These are phyloP conservation scores for Cyberlindnera euphorbiiphila DNA, from an alignment of 805 yeast species.

Conservation along the genomic window DNA sequence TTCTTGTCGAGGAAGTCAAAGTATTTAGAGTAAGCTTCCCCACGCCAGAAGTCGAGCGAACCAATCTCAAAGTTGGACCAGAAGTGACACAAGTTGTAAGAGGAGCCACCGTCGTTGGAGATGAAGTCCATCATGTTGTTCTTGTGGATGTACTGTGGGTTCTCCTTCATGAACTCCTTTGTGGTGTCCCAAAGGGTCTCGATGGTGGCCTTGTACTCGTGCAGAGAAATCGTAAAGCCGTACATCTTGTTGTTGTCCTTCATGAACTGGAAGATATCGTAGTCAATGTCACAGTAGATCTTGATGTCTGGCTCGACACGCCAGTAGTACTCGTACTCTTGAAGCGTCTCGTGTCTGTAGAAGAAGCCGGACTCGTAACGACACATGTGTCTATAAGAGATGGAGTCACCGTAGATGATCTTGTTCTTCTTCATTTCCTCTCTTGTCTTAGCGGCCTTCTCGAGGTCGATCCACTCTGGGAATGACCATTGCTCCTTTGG, in stretches of 20 bases:
- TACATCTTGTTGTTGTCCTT: conserved; percentile 51
- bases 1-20: conserved; percentile 59
- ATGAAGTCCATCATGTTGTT: conserved; percentile 62
- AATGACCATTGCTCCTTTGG: conserved; percentile 64
- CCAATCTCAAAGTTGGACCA: conserved; percentile 83
- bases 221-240: conserved; percentile 67
- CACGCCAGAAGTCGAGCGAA: conserved; percentile 65
- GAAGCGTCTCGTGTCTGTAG: conserved; percentile 57
- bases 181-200: conserved; percentile 60
- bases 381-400: conserved; percentile 70
- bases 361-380: conserved; percentile 52
- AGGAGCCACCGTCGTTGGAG: conserved; percentile 59
- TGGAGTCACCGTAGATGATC: conserved; percentile 56
- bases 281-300: conserved; percentile 57
- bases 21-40: conserved; percentile 53
- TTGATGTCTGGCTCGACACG: conserved; percentile 70
- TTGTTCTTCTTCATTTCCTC: conserved; percentile 39
- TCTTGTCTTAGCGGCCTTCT: conserved; percentile 43
- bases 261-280: conserved; percentile 65
- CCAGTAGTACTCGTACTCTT: conserved; percentile 69
- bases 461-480: conserved; percentile 61
- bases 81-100: conserved; percentile 75
- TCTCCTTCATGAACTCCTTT: conserved; percentile 40
- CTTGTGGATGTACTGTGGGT: conserved; percentile 39
- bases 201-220: conserved; percentile 63